phyloP scores from a whole-genome alignment of 2,329 filamentous ascomycete species.

The Xylaria sp. region DNA sequence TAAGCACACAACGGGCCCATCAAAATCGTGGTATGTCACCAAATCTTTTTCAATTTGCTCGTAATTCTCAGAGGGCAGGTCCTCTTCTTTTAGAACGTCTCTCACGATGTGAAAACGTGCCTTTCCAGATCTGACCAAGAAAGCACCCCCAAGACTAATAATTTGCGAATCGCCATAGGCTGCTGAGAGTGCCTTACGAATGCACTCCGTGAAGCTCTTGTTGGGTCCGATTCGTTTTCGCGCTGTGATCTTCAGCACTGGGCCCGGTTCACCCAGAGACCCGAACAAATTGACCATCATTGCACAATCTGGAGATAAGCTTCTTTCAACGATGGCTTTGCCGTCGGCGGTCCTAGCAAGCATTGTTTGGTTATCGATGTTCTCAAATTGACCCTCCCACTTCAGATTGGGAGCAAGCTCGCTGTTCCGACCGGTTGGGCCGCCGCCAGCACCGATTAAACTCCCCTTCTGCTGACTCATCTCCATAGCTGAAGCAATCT shows the following conservation, averaged over 20 bases:
- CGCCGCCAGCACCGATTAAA: neutral
- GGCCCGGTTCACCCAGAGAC: neutral
- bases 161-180: neutral
- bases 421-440: neutral
- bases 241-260: neutral
- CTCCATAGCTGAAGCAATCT: slow-evolving; percentile 2
- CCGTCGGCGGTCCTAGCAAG: neutral
- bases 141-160: neutral
- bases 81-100: neutral
- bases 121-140: neutral
- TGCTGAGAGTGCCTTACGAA: neutral
- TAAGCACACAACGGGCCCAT: neutral
- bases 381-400: neutral
- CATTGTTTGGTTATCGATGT: neutral
- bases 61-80: neutral
- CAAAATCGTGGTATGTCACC: neutral
- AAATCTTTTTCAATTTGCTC: neutral
- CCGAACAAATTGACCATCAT: neutral
- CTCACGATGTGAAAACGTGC: neutral
- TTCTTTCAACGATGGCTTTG: neutral
- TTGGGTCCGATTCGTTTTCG: neutral
- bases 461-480: neutral
- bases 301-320: neutral
- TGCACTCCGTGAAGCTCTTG: slow-evolving; percentile 1
- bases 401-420: neutral